Evolutionary conservation across 2,329 filamentous ascomycete genomes (phyloP).

Genomic region (Ceratocystis alfenasii): DNA sequence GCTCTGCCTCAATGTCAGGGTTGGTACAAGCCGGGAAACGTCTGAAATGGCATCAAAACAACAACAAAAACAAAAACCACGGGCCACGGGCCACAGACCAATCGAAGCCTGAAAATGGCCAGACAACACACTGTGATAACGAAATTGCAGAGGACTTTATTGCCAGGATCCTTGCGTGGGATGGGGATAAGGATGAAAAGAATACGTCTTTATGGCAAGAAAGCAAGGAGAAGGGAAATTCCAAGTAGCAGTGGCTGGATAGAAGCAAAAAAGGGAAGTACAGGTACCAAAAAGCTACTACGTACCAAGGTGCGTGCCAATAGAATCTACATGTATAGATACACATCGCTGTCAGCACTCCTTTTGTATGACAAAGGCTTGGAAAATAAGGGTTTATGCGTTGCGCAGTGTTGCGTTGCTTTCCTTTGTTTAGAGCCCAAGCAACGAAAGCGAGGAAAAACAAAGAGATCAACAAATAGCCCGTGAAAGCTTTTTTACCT

Average conservation of each 20-base stretch:
- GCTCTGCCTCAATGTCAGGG: slow-evolving; percentile 1
- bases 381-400: background rate
- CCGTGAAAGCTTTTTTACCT: background rate
- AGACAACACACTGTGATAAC: background rate
- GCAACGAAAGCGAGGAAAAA: background rate
- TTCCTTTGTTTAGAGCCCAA: slow-evolving; percentile 5
- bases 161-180: slow-evolving; percentile 5
- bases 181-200: background rate
- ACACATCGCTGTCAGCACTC: background rate
- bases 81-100: background rate
- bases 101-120: background rate
- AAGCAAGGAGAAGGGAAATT: background rate
- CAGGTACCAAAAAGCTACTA: too few species aligned
- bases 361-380: background rate
- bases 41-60: background rate
- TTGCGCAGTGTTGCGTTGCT: background rate
- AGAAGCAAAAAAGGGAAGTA: too few species aligned
- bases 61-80: slow-evolving; percentile 8
- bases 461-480: background rate
- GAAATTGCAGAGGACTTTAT: slow-evolving; percentile 1
- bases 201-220: background rate
- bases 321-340: background rate
- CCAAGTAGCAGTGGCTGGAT: background rate
- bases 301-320: background rate
- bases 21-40: background rate